Percentiles rank a stretch among this genome's conserved stretches.
Evolutionary conservation across 1,139 yeast species (phyloP).

Genomic region (Suzukiozyma palmioleophila): DNA sequence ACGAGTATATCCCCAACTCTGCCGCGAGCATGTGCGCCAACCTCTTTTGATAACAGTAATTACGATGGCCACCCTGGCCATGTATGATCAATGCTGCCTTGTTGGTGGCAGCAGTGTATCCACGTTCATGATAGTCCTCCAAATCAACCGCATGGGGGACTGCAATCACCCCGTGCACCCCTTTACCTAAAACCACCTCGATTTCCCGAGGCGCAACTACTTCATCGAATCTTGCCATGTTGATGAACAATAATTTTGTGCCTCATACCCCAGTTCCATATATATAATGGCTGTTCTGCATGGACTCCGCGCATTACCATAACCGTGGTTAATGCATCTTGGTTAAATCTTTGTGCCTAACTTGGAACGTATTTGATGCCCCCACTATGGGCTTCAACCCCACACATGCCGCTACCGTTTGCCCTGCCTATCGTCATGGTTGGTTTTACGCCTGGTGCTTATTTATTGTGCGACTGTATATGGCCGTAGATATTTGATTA

Average conservation of each 20-base stretch:
- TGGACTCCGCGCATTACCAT: too few species aligned
- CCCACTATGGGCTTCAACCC: too few species aligned
- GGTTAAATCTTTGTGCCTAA: too few species aligned
- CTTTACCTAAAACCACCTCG: conserved; percentile 33
- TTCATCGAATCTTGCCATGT: conserved; percentile 8
- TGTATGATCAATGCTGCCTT: conserved; percentile 48
- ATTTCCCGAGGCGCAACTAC: conserved; percentile 26
- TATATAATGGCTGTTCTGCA: too few species aligned
- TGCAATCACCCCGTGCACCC: conserved; percentile 36
- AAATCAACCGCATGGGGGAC: conserved; percentile 32
- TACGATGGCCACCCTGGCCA: conserved; percentile 83
- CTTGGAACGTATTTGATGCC: too few species aligned
- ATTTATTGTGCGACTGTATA: too few species aligned
- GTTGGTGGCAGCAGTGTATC: conserved; percentile 34
- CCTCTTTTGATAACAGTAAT: conserved; percentile 67
- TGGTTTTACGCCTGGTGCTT: too few species aligned
- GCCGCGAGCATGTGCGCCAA: conserved; percentile 60
- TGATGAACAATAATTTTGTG: not conserved
- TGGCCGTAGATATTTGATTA: too few species aligned
- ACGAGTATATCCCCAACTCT: conserved; percentile 55
- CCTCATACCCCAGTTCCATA: too few species aligned
- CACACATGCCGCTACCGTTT: too few species aligned
- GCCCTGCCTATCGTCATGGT: too few species aligned
- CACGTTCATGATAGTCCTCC: conserved; percentile 20
- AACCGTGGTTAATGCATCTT: too few species aligned